A percentile compares a stretch with the other conserved stretches of the same genome.
These are phyloP conservation scores for Entomortierella parvispora DNA, from an alignment of 192 early-diverging fungal genomes.

Conservation along the genomic window DNA sequence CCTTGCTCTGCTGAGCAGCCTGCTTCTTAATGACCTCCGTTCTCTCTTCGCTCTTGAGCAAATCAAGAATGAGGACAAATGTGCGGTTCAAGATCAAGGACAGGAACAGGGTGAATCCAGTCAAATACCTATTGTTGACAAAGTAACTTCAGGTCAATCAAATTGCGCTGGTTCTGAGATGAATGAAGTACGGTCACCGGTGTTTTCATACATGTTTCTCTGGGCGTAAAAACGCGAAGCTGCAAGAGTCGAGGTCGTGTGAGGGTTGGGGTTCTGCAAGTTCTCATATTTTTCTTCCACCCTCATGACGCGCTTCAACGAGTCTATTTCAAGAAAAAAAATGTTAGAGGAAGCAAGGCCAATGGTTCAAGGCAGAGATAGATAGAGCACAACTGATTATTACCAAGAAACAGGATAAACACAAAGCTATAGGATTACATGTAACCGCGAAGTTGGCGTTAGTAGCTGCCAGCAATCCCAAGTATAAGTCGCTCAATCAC, in stretches of 20 bases:
- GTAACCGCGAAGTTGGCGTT: not conserved
- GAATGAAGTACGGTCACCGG: too few relatives aligned
- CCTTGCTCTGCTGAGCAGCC: conserved; percentile 53
- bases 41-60: conserved; percentile 64
- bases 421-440: conserved; percentile 53
- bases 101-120: conserved; percentile 65
- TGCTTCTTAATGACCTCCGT: conserved; percentile 53
- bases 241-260: conserved; percentile 43
- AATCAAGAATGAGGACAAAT: conserved; percentile 59
- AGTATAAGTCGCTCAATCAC: too few relatives aligned
- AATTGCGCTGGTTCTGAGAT: too few relatives aligned
- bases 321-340: conserved; percentile 42
- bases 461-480: not conserved
- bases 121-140: conserved; percentile 59
- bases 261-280: conserved; percentile 34
- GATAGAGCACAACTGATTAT: conserved; percentile 5
- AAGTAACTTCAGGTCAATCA: not conserved
- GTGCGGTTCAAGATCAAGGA: conserved; percentile 70
- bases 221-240: conserved; percentile 67
- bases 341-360: not conserved
- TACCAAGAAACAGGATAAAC: conserved; percentile 65
- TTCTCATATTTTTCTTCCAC: conserved; percentile 24
- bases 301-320: conserved; percentile 56
- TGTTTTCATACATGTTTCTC: conserved; percentile 61
- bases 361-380: conserved; percentile 1